Evolutionary conservation across 1,284 basidiomycete species (phyloP), one percentile per base, ranked within the genome.

Genomic region (Ustilago trichophora): DNA sequence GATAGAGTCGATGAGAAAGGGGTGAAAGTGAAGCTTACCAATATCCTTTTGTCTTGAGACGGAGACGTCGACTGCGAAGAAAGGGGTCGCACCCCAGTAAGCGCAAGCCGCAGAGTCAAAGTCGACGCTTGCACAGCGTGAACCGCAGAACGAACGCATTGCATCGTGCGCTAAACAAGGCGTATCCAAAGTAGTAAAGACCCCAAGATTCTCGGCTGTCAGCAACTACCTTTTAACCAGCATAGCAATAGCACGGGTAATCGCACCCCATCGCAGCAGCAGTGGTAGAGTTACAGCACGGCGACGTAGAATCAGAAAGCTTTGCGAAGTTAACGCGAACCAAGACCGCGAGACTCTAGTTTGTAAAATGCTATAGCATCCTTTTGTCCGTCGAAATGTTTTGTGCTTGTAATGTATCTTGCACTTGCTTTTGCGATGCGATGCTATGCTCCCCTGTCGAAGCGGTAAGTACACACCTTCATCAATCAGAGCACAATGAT

Each of bases 271-370:
- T 43, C 26, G 41, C 15, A 27, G 18, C 47, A 48, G 31, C 38
- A 33, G 25, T 27, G n/a, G 32, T 22, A 31, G 15, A 10, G 4
- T 11, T 12, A 27, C 27, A n/a, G 16, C 13, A 25, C 22, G 22
- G 35, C 52, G 50, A 65, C 48, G 52, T 53, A 55, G 56, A 66
- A 66, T 66, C 63, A 66, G 63, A 37, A 66, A 66, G 63, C 63
- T 53, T 54, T 52, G 49, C 51, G 35, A 58, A 55, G 51, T 72
- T 76, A 76, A 72, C 74, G 74, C 74, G 74, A 76, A 76, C 51
- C 63, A 70, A 59, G 70, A 63, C 67, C 74, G 74, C 74, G 74
- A 76, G 74, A 76, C 74, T 76, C 74, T 76, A 76, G 74, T 76
- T 76, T 76, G 53, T 55, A 67, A 45, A 60, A 68, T 68, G 58